A percentile compares a stretch with the other conserved stretches of the same genome.
These are phyloP conservation scores for Leccinum variicolor DNA, from an alignment of 768 basidiomycete genomes.

Conservation along the genomic window DNA sequence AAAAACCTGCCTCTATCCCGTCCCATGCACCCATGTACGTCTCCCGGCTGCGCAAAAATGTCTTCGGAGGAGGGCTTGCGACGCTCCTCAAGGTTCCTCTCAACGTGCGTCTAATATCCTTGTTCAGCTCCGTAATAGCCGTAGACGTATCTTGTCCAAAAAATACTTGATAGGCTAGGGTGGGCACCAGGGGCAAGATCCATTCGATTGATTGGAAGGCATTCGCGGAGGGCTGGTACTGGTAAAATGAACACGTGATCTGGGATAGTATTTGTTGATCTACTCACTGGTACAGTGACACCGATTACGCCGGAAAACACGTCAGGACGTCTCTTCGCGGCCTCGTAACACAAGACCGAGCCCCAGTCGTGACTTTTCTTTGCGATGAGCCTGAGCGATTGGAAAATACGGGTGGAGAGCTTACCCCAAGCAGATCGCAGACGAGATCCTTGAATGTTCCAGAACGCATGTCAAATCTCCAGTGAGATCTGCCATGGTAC, in stretches of 20 bases:
- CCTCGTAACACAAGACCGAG: conserved; percentile 61
- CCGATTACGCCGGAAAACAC: conserved; percentile 58
- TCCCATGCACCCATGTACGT: conserved; percentile 56
- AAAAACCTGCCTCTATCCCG: conserved; percentile 21
- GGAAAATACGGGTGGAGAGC: conserved; percentile 2
- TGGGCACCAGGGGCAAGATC: conserved; percentile 43
- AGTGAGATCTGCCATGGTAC: conserved; percentile 57
- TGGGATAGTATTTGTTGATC: not conserved
- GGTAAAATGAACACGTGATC: not conserved
- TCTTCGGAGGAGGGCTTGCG: conserved; percentile 51
- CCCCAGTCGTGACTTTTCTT: conserved; percentile 74
- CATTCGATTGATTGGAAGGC: conserved; percentile 45
- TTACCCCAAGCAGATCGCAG: conserved; percentile 64
- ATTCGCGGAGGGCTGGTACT: conserved; percentile 60
- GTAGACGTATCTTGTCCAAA: conserved; percentile 48
- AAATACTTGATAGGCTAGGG: conserved; percentile 61
- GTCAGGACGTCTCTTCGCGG: conserved; percentile 65
- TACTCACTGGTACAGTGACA: conserved; percentile 54
- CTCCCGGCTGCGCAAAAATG: conserved; percentile 47
- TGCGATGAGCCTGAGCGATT: not conserved
- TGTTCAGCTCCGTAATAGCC: conserved; percentile 52
- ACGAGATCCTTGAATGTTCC: conserved; percentile 42
- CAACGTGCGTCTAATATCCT: conserved; percentile 53
- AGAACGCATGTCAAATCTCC: conserved; percentile 65
- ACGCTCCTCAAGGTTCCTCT: conserved; percentile 54